A percentile compares a stretch with the other conserved stretches of the same genome.
These are phyloP conservation scores for Tarenaya hassleriana DNA, from an alignment of 345 rosid species.

Conservation along the genomic window DNA sequence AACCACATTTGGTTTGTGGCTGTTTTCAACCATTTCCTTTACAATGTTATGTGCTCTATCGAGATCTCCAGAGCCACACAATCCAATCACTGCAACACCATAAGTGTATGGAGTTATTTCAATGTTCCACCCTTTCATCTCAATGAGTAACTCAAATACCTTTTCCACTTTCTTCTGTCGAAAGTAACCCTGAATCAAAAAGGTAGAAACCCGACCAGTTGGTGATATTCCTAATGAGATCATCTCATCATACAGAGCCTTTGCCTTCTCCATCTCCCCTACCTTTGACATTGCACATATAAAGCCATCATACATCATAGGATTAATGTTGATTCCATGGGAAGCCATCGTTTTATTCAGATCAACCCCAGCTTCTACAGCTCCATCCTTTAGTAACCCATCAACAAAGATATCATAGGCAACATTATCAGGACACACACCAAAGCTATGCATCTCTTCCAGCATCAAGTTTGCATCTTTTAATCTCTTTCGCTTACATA, in stretches of 20 bases:
- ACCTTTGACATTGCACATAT: constrained; percentile 45
- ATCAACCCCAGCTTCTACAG: constrained; percentile 41
- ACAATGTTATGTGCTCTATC: constrained; percentile 42
- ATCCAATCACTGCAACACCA: constrained; percentile 44
- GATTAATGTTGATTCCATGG: constrained; percentile 33
- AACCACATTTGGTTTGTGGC: constrained; percentile 56
- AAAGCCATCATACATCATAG: constrained; percentile 44
- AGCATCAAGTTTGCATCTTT: constrained; percentile 49
- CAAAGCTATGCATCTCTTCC: constrained; percentile 45
- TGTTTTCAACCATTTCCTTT: constrained; percentile 42
- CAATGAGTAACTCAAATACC: constrained; percentile 41
- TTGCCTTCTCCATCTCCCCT: constrained; percentile 63
- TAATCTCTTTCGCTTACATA: constrained; percentile 47
- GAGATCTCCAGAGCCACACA: constrained; percentile 51
- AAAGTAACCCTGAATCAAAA: constrained; percentile 55
- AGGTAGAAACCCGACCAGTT: constrained; percentile 48
- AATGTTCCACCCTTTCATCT: constrained; percentile 58
- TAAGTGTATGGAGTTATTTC: constrained; percentile 39
- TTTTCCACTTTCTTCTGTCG: constrained; percentile 31
- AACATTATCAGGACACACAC: constrained; percentile 41
- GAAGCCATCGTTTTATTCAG: constrained; percentile 56
- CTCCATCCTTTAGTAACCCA: constrained; percentile 57
- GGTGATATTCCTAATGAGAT: constrained; percentile 40
- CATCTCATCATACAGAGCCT: constrained; percentile 60
- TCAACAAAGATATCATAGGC: constrained; percentile 47